Evolutionary conservation across 768 basidiomycete genomes (phyloP).

Genomic region (Tremella yokohamensis): DNA sequence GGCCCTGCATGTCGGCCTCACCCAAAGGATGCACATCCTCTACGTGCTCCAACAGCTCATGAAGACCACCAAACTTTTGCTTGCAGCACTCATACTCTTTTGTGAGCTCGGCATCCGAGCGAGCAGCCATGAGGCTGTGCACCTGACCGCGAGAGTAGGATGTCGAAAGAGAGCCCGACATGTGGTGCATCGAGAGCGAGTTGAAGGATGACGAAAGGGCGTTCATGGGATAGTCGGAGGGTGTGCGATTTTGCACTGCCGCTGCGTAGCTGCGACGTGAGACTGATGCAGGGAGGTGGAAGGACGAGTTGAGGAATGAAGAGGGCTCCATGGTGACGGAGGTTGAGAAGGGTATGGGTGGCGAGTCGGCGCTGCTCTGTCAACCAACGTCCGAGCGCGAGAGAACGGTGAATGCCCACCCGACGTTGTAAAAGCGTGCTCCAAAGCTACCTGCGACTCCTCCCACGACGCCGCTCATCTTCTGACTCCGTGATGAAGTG

Average conservation of each 20-base stretch:
- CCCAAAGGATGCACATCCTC: conserved; percentile 44
- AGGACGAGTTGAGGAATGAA: conserved; percentile 30
- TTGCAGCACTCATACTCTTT: conserved; percentile 47
- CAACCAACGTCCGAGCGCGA: neutral
- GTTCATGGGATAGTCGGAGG: conserved; percentile 11
- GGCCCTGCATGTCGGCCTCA: conserved; percentile 25
- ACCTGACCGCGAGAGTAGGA: conserved; percentile 40
- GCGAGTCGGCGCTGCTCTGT: conserved; percentile 32
- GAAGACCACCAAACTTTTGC: conserved; percentile 36
- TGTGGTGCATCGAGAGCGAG: conserved; percentile 35
- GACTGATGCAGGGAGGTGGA: conserved; percentile 37
- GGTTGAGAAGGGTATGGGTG: conserved; percentile 32
- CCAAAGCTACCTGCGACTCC: conserved; percentile 41
- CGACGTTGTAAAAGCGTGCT: conserved; percentile 41
- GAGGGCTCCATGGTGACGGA: conserved; percentile 44
- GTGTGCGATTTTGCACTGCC: conserved; percentile 19
- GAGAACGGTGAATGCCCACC: conserved; percentile 22
- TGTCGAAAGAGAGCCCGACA: conserved; percentile 22
- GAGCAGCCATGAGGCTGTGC: conserved; percentile 27
- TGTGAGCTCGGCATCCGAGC: conserved; percentile 43
- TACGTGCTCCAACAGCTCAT: conserved; percentile 49
- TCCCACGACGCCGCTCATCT: conserved; percentile 23
- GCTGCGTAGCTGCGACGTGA: conserved; percentile 43
- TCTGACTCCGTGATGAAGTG: conserved; percentile 7
- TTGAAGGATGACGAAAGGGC: conserved; percentile 37